Evolutionary conservation across 208 protist genomes (phyloP), one percentile per base, ranked within the genome.

Genomic region (Sergeia podlipaevii): DNA sequence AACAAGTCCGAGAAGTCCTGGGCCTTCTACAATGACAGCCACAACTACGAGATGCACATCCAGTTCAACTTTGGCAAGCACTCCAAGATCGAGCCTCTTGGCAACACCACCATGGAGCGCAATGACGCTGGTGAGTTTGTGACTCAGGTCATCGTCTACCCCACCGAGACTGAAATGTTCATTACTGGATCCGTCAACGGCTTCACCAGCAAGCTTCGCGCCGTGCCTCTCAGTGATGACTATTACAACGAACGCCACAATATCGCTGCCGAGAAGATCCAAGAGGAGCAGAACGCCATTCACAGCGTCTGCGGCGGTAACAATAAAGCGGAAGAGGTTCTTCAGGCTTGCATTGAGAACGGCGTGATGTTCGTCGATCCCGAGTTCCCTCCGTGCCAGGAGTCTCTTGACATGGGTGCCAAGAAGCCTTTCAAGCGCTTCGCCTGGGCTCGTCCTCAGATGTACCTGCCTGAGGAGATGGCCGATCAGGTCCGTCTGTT

Each of bases 21-120:
- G 87, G 75, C 82, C 51, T 94, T 94, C 58, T 94, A 91, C 78
- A 94, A 94, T 60, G 87, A 94, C 74, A 89, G 69, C 55, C 60
- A 76, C 27, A 17, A 56, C 30, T 94, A 80, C 52, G 80, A 91
- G 64, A 70, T 91, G 24, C 74, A 85, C 44, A 77, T 94, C 1
- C 42, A 61, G 26, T 85, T 72, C 61, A 79, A 70, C 5, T 91
- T 94, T 51, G 77, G 87, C 46, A 77, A 79, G 53, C 73, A 87
- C 60, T 80, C 66, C 62, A 90, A 88, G 51, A 48, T 93, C n/a
- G 75, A 83, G 64, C 66, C 79, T 15, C 69, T 90, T 10, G 82
- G 82, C 23, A 80, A 85, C 56, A 86, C 81, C 17, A 63, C 33
- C 23, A 43, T 90, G 33, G 56, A 39, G 8, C 46, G 51, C 18